Evolutionary conservation across 2,329 filamentous ascomycete species (phyloP), one percentile per base, ranked within the genome.

Genomic region (Parafenestella ontariensis): DNA sequence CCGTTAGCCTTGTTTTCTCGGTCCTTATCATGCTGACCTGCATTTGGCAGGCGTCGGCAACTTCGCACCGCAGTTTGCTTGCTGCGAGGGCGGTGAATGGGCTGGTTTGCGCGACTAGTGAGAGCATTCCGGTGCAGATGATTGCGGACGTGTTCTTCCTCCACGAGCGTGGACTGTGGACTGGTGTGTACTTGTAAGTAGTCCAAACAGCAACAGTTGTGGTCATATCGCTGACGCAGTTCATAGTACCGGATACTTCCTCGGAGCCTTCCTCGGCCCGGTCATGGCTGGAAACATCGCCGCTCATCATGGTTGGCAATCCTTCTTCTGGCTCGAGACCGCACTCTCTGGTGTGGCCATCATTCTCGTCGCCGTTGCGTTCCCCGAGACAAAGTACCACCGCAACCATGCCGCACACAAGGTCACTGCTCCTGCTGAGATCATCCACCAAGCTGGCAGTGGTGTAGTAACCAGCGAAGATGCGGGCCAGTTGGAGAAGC

Each of bases 311-410:
- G 77, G 78, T 37, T 80, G 79, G 79, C 64, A 77, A 43, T 77
- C 74, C 11, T 80, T 81, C 65, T 81, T 80, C 69, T 81, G 78
- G 78, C 72, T 81, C 3, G 76, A 76, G 3, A 71, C 73, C 1
- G 78, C 69, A 0, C 64, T 80, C 5, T 70, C 75, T 2, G 72
- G 63, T 6, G 76, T 79, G 59, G 72, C 74, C 5, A 73, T 78
- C 8, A 24, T 79, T 17, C 58, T 77, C 2, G 66, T 79, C 6
- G 62, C 78, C 6, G 61, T 79, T 50, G 70, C 71, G 3, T 79
- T 78, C 59, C 77, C 77, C 0, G 79, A 79, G 50, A 80, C 77
- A 11, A 77, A 76, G 44, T 80, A 70, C 33, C 75, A 75, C 46
- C 74, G 76, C 49, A 56, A 54, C 24, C 55, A 55, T 43, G 8